Conservation (phyloP, 2,329 filamentous ascomycete genomes). For the Bipolaris oryzae region DNA sequence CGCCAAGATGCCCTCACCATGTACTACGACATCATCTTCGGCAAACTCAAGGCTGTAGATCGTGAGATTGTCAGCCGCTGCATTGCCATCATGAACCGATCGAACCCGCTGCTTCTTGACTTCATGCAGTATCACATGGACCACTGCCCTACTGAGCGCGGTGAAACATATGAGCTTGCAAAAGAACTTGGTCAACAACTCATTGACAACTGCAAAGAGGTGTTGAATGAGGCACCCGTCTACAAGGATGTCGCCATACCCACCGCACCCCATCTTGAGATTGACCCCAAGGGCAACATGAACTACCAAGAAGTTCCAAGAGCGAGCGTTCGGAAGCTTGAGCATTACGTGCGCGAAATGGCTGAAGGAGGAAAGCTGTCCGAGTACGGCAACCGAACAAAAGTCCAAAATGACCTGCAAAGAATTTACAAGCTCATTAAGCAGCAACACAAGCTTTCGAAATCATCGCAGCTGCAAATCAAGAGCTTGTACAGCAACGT, state of each 20-base stretch:
- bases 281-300: conserved; percentile 90
- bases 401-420: conserved; percentile 94
- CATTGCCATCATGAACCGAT: conserved; percentile 99
- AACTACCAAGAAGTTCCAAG: conserved; percentile 88
- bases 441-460: conserved; percentile 96
- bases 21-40: conserved; percentile 99
- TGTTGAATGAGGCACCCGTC: conserved; percentile 79
- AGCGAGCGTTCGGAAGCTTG: conserved; percentile 89
- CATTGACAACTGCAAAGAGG: conserved; percentile 97
- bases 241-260: conserved; percentile 96
- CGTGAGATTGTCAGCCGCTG: conserved; percentile 98
- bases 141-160: conserved; percentile 94
- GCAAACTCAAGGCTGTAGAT: conserved; percentile 88
- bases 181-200: conserved; percentile 92
- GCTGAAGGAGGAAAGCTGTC: conserved; percentile 97
- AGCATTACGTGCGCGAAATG: conserved; percentile 99
- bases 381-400: conserved; percentile 96
- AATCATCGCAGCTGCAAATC: conserved; percentile 94
- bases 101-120: conserved; percentile 91
- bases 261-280: conserved; percentile 88
- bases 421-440: conserved; percentile 98
- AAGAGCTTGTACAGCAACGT: conserved; percentile 94
- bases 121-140: conserved; percentile 99
- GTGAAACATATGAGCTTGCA: conserved; percentile 97
- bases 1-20: conserved; percentile 96